A percentile compares a stretch with the other conserved stretches of the same genome.
These are phyloP conservation scores for Grammothele lineata DNA, from an alignment of 768 basidiomycete genomes.

Conservation along the genomic window DNA sequence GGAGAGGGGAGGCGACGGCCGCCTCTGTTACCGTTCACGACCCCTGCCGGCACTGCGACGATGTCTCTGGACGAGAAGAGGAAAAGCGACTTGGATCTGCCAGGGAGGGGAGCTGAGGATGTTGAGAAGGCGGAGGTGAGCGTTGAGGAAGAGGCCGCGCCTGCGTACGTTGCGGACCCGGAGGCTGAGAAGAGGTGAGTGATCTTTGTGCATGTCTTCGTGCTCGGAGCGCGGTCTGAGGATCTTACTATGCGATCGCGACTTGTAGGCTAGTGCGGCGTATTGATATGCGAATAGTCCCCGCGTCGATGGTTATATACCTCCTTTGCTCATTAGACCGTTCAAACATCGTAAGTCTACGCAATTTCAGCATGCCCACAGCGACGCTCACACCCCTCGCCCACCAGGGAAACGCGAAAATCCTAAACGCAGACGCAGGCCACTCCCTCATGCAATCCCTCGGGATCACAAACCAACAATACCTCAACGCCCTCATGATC, in stretches of 20 bases:
- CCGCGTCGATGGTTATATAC: slow-evolving; percentile 32
- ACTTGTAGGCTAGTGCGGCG: slow-evolving; percentile 15
- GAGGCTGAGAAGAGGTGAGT: background rate
- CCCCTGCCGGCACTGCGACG: too few species aligned
- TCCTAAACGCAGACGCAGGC: slow-evolving; percentile 30
- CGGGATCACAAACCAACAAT: slow-evolving; percentile 26
- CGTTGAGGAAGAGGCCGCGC: slow-evolving; percentile 1
- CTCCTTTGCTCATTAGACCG: slow-evolving; percentile 28
- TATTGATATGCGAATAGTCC: slow-evolving; percentile 30
- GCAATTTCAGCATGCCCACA: too few species aligned
- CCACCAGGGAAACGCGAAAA: slow-evolving; percentile 27
- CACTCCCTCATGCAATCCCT: slow-evolving; percentile 27
- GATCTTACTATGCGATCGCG: background rate
- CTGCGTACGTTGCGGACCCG: background rate
- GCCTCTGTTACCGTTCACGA: too few species aligned
- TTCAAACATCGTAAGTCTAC: slow-evolving; percentile 12
- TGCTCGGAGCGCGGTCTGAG: background rate
- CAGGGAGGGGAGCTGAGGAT: background rate
- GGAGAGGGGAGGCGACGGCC: too few species aligned
- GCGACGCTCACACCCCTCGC: too few species aligned
- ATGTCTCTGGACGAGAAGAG: too few species aligned
- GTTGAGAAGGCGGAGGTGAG: slow-evolving; percentile 3
- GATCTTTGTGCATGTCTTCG: background rate
- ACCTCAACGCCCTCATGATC: slow-evolving; percentile 34
- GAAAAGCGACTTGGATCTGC: too few species aligned